These are phyloP conservation scores for Blastobotrys americana DNA, from an alignment of 805 yeast species.

Conservation along the genomic window DNA sequence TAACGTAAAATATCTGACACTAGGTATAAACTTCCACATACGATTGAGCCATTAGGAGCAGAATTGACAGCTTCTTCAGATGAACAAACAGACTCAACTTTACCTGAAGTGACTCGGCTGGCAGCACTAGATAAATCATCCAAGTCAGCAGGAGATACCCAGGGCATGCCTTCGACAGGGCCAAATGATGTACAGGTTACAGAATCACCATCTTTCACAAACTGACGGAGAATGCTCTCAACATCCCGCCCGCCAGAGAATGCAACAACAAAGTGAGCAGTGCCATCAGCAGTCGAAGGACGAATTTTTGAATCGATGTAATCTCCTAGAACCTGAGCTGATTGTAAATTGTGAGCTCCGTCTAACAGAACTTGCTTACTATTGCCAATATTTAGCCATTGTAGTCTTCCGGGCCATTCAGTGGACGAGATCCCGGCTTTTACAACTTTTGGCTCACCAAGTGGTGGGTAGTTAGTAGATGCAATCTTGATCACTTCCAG, in stretches of 20 bases:
- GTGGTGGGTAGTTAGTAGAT: conserved; percentile 25
- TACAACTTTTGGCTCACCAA: conserved; percentile 29
- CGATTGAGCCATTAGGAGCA: conserved; percentile 31
- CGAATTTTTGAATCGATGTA: conserved; percentile 37
- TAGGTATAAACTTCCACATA: conserved; percentile 67
- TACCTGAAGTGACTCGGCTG: conserved; percentile 5
- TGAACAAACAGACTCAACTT: conserved; percentile 1
- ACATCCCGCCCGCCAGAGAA: conserved; percentile 68
- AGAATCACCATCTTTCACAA: conserved; percentile 46
- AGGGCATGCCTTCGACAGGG: conserved; percentile 84
- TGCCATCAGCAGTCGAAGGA: background rate
- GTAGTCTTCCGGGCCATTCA: conserved; percentile 85
- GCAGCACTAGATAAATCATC: conserved; percentile 27
- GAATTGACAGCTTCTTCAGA: conserved; percentile 20
- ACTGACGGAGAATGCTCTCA: conserved; percentile 41
- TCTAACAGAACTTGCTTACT: conserved; percentile 49
- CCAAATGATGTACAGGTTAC: conserved; percentile 60
- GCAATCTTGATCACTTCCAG: conserved; percentile 43
- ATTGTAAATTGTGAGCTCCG: conserved; percentile 89
- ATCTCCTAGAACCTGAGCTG: conserved; percentile 63
- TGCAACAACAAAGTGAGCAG: conserved; percentile 47
- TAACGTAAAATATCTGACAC: conserved; percentile 43
- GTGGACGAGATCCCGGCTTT: conserved; percentile 48
- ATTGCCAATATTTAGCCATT: conserved; percentile 32
- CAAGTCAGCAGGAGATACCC: conserved; percentile 55